These are phyloP conservation scores for Oryza brachyantha DNA, from an alignment of 176 grass and related monocot genomes.

Conservation along the genomic window DNA sequence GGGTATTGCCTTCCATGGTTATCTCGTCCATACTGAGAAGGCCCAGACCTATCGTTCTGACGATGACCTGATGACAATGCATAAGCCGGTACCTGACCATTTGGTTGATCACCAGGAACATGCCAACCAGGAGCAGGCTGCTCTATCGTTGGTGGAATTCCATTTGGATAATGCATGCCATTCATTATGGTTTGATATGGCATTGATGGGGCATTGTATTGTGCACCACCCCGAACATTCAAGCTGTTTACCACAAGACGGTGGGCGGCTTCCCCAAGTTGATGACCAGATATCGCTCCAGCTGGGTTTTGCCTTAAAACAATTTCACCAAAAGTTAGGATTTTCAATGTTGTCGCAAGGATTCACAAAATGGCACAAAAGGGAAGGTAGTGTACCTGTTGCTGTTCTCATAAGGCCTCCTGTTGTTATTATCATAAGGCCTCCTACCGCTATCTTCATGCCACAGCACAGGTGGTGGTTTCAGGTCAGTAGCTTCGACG, in stretches of 20 bases:
- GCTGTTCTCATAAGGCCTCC: constrained; percentile 58
- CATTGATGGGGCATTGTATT: constrained; percentile 34
- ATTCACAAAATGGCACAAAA: neutral
- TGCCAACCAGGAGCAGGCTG: constrained; percentile 41
- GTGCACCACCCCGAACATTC: constrained; percentile 37
- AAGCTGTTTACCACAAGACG: constrained; percentile 80
- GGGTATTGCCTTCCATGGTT: constrained; percentile 27
- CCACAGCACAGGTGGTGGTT: constrained; percentile 91
- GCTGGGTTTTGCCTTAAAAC: constrained; percentile 70
- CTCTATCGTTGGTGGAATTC: constrained; percentile 37
- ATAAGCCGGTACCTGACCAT: constrained; percentile 36
- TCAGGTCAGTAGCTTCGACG: constrained; percentile 80
- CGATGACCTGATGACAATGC: constrained; percentile 39
- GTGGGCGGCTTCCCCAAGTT: constrained; percentile 84
- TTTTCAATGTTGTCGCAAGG: neutral
- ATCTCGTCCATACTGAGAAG: constrained; percentile 38
- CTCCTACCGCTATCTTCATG: constrained; percentile 89
- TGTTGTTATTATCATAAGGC: constrained; percentile 53
- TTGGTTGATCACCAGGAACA: constrained; percentile 29
- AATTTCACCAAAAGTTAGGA: constrained; percentile 28
- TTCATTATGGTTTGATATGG: constrained; percentile 49
- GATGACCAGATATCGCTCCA: constrained; percentile 63
- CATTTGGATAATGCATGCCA: constrained; percentile 46
- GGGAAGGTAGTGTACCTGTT: constrained; percentile 28
- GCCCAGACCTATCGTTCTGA: constrained; percentile 41